Conservation (phyloP, 1,284 basidiomycete genomes). For the Apiotrichum gracile region DNA sequence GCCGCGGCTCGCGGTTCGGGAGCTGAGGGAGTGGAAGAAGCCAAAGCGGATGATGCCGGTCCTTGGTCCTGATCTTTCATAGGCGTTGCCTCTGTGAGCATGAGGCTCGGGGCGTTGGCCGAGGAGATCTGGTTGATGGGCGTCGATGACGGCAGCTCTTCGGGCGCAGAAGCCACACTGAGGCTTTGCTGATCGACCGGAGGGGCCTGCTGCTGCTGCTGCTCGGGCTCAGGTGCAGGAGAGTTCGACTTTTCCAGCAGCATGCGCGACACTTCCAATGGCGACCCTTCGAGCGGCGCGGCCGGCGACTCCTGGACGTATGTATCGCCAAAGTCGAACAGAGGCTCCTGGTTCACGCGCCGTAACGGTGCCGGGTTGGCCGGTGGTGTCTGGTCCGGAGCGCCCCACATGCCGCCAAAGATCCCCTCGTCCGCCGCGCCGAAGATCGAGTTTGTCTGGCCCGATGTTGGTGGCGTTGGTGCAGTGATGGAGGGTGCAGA, state of each 20-base stretch:
- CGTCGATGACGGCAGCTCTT: background rate
- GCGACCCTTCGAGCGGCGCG: no score
- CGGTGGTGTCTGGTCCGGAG: no score
- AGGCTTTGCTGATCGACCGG: no score
- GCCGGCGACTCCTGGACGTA: background rate
- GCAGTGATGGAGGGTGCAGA: background rate
- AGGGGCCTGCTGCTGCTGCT: background rate
- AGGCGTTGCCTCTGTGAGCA: no score
- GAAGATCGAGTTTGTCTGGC: background rate
- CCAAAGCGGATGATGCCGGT: no score
- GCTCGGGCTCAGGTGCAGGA: background rate
- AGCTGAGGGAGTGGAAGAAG: no score
- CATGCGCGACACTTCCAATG: no score
- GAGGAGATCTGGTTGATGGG: no score
- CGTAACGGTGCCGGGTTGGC: background rate
- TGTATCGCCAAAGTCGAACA: background rate
- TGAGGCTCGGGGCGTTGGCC: no score
- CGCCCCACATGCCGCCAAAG: background rate
- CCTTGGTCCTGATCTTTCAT: no score
- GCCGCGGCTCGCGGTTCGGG: no score
- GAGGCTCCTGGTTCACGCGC: background rate
- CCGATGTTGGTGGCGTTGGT: background rate
- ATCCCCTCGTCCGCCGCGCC: background rate
- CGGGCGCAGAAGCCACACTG: background rate
- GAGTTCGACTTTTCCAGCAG: no score